Conservation (phyloP, 148 eudicot genomes). For the Rhododendron henanense region DNA sequence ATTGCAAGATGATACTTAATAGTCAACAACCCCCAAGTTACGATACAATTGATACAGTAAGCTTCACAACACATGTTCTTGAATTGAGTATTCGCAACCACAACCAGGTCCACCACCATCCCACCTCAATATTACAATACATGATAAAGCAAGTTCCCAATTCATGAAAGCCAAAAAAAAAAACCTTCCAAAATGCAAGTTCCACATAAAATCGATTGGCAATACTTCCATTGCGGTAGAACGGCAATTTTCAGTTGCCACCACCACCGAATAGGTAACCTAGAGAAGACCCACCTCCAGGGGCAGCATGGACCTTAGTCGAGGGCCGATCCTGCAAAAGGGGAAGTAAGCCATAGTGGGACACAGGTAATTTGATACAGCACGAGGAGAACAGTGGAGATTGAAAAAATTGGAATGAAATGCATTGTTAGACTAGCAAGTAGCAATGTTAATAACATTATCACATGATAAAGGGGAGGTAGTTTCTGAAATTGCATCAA, state of each 20-base stretch:
- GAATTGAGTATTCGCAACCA: neutral
- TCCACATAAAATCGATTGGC: conserved; percentile 1
- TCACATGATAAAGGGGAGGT: neutral
- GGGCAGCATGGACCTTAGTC: conserved; percentile 43
- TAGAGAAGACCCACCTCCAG: conserved; percentile 45
- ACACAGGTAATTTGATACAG: neutral
- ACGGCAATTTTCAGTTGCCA: conserved; percentile 7
- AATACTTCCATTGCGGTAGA: neutral
- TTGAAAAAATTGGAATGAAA: neutral
- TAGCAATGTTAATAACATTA: neutral
- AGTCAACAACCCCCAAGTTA: neutral
- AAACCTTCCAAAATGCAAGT: neutral
- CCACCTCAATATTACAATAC: conserved; percentile 14
- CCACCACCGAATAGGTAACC: conserved; percentile 38
- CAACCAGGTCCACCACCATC: neutral
- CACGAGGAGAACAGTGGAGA: neutral
- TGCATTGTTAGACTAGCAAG: neutral
- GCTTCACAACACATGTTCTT: conserved; percentile 5
- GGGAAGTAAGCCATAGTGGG: neutral
- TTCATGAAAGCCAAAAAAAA: neutral
- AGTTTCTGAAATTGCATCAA: neutral
- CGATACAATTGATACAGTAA: neutral
- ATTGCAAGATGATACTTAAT: neutral
- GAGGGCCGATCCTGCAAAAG: conserved; percentile 56
- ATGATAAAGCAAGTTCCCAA: conserved; percentile 2